Evolutionary conservation across 176 grass and related monocot species (phyloP).

Genomic region (Miscanthus lutarioriparius): DNA sequence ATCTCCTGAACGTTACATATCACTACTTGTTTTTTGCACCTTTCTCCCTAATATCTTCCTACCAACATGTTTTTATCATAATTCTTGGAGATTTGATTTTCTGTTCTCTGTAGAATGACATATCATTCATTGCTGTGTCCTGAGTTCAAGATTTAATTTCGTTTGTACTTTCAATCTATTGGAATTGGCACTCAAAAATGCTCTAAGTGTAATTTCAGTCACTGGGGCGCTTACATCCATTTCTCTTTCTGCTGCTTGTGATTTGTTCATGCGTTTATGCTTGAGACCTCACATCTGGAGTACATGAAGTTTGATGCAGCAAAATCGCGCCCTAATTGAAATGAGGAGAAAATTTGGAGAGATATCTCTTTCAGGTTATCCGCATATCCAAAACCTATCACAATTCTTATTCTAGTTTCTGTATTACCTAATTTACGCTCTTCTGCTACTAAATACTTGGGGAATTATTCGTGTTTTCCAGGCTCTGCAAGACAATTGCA

Average conservation of each 20-base stretch:
- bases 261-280: constrained; percentile 96
- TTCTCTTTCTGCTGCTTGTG: constrained; percentile 89
- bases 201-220: constrained; percentile 62
- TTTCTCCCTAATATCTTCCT: neutral
- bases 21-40: neutral
- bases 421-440: neutral
- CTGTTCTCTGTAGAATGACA: neutral
- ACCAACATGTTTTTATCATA: neutral
- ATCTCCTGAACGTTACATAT: neutral
- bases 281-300: constrained; percentile 92
- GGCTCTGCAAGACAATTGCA: constrained; percentile 96
- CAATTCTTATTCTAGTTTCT: neutral
- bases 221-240: constrained; percentile 93
- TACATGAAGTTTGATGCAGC: constrained; percentile 92
- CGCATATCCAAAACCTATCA: neutral
- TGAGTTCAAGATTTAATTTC: neutral
- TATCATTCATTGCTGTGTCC: neutral
- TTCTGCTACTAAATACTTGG: neutral
- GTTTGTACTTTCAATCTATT: neutral
- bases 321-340: constrained; percentile 86
- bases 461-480: constrained; percentile 32
- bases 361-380: constrained; percentile 88
- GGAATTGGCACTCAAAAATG: neutral
- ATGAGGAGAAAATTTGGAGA: constrained; percentile 97
- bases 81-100: neutral